Percentiles rank a stretch among this genome's conserved stretches.
These are phyloP conservation scores for Fusarium devonianum DNA, from an alignment of 2,329 filamentous ascomycete species.

Conservation along the genomic window DNA sequence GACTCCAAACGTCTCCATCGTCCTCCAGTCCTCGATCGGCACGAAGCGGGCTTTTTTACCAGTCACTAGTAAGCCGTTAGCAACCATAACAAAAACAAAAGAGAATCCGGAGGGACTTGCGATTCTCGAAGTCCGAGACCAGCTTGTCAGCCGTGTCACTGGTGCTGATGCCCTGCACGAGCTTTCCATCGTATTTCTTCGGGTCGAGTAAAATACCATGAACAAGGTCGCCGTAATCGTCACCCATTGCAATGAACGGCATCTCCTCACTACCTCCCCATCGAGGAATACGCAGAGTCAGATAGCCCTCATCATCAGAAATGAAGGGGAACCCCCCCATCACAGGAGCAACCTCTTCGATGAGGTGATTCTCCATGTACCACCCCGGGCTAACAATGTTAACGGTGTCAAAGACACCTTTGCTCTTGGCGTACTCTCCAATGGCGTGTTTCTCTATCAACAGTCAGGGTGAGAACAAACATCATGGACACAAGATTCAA, in stretches of 20 bases:
- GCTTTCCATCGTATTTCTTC: conserved; percentile 45
- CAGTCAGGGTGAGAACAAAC: background rate
- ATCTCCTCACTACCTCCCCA: conserved; percentile 50
- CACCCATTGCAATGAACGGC: conserved; percentile 49
- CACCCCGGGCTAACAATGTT: conserved; percentile 49
- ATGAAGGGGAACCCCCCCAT: conserved; percentile 52
- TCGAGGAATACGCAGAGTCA: conserved; percentile 47
- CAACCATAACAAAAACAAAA: background rate
- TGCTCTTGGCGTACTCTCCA: conserved; percentile 47
- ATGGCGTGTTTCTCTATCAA: conserved; percentile 48
- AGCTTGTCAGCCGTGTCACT: conserved; percentile 43
- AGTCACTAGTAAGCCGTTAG: conserved; percentile 37
- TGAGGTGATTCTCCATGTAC: conserved; percentile 53
- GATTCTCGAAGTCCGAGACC: conserved; percentile 44
- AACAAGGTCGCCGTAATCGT: conserved; percentile 56
- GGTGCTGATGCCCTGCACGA: conserved; percentile 50
- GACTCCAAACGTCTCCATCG: conserved; percentile 44
- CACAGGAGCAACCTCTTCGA: conserved; percentile 43
- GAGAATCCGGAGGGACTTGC: conserved; percentile 11
- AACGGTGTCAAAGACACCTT: conserved; percentile 45
- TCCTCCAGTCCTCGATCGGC: conserved; percentile 44
- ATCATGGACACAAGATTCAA: background rate
- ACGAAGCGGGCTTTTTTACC: conserved; percentile 45
- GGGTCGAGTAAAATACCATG: conserved; percentile 54
- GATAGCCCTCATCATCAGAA: conserved; percentile 46